A percentile compares a stretch with the other conserved stretches of the same genome.
Evolutionary conservation across 148 eudicot species (phyloP).

Genomic region (Silene conica): DNA sequence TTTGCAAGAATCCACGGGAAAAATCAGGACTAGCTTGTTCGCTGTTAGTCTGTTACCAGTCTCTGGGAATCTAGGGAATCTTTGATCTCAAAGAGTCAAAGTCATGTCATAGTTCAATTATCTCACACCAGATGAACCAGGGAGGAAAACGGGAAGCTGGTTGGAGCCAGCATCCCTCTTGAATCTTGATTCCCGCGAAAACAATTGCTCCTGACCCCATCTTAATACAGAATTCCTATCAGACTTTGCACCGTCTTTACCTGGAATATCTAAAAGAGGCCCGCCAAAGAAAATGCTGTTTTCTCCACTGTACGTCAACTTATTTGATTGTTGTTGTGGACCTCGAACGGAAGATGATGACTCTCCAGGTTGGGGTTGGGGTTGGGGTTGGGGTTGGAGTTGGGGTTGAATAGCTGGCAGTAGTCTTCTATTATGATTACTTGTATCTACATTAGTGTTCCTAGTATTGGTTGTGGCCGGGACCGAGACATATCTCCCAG

Average conservation of each 20-base stretch:
- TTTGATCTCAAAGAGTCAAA: not conserved
- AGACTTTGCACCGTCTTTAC: conserved; percentile 35
- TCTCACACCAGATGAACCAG: conserved; percentile 47
- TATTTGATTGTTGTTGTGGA: conserved; percentile 51
- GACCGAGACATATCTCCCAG: conserved; percentile 85
- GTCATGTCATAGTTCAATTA: conserved; percentile 1
- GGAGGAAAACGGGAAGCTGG: conserved; percentile 87
- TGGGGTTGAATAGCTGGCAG: conserved; percentile 20
- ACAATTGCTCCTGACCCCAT: conserved; percentile 47
- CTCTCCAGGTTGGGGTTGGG: conserved; percentile 38
- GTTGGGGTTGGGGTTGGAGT: conserved; percentile 15
- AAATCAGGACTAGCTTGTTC: conserved; percentile 11
- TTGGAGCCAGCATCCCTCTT: conserved; percentile 72
- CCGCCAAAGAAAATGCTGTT: conserved; percentile 96
- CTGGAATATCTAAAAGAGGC: conserved; percentile 60
- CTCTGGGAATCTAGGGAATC: conserved; percentile 17
- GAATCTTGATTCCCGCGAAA: conserved; percentile 59
- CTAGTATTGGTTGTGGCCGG: conserved; percentile 58
- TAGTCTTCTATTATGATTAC: conserved; percentile 29
- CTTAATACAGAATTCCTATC: conserved; percentile 42
- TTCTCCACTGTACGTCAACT: conserved; percentile 71
- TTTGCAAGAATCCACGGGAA: conserved; percentile 14
- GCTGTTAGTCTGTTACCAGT: not conserved
- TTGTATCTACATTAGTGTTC: conserved; percentile 35
- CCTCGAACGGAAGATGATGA: conserved; percentile 34